Base-by-base conservation (phyloP, 2,329 filamentous ascomycete species). In the Pseudogymnoascus sp. region DNA sequence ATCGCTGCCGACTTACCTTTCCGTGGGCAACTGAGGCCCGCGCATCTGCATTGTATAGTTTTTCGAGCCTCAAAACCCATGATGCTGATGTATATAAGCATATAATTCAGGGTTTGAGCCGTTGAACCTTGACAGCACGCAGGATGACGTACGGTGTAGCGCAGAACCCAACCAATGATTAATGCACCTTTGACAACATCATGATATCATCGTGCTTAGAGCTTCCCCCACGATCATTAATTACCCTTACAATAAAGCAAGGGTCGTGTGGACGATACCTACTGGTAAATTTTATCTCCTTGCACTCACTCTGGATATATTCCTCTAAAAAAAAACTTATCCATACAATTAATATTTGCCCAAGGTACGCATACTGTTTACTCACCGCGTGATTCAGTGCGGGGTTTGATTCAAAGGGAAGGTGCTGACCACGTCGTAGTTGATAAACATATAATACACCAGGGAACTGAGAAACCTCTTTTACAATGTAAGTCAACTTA, bases 81-180 rank as follows among this genome's bases (percentile, higher is more conserved):
- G 56, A 60, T 60, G 56, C 56, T 24, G 38, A 40, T 37, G 56
- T 40, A 60, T 40, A 60, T 60, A 28, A 60, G 56, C 56, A 60
- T 60, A 60, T 35, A 60, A 53, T 31, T 53, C 46, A 53, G 46
- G 46, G 46, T 31, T 53, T 53, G 24, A 16, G n/a, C 46, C 46
- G 46, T 53, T 53, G 12, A 7, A 53, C 16, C 3, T 12, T n/a
- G 26, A 3, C 24, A 7, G 46, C 11, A 53, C 46, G 26, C 46
- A 53, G 26, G 6, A 53, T 53, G 46, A 53, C 46, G 46, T 53
- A 53, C 46, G 46, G 46, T 53, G 6, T 12, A 31, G 46, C 46
- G 14, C 26, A 31, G 24, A 53, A 53, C 24, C 24, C 26, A 53
- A 19, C 46, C 46, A 53, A 53, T 53, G 46, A 53, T 31, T 31